Base-by-base conservation (phyloP, 2,329 filamentous ascomycete genomes). In the Cercospora sp. region DNA sequence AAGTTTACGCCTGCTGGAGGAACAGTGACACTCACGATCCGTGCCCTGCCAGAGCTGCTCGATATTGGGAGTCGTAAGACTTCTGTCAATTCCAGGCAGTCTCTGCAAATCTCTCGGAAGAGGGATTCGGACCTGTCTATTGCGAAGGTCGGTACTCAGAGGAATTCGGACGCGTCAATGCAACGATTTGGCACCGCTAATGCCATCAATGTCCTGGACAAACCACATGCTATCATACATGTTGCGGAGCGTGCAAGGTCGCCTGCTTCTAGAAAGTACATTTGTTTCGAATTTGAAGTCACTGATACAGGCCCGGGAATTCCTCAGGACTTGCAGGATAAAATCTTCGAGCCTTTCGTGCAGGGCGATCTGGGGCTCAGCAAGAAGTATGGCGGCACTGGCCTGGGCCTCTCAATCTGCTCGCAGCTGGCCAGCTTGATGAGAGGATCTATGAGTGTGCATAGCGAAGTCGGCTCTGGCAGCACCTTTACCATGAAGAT, bases 321-420 rank as follows among this genome's bases (percentile, higher is more conserved):
- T 65, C 88, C 92, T 0, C 86, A 89, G 6, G 82, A 90, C 70
- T 87, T 96, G 78, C 92, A 93, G 73, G 84, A 91, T 66, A 90
- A 90, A 72, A 92, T 97, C 9, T 97, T 97, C 77, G 94, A 97
- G 78, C 94, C 94, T 0, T 97, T 97, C 76, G 91, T 97, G 0
- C 94, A 97, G 79, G 94, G 91, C n/a, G 93, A 97, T 76, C 82
- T 95, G 1, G 91, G 93, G 0, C 81, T 97, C 16, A 96, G 91
- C 81, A 96, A 93, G 79, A 95, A 95, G 75, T 96, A 90, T 76
- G 93, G 93, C 18, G 94, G 94, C 16, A 97, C 94, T 0, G 94
- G 94, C 3, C 82, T 97, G 1, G 94, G 94, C 1, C 79, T 97
- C 64, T 94, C 91, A 75, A 97, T 97, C 74, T 96, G 93, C 80